Base-by-base conservation (phyloP, 176 grass and related monocot species). In the Otatea glauca region DNA sequence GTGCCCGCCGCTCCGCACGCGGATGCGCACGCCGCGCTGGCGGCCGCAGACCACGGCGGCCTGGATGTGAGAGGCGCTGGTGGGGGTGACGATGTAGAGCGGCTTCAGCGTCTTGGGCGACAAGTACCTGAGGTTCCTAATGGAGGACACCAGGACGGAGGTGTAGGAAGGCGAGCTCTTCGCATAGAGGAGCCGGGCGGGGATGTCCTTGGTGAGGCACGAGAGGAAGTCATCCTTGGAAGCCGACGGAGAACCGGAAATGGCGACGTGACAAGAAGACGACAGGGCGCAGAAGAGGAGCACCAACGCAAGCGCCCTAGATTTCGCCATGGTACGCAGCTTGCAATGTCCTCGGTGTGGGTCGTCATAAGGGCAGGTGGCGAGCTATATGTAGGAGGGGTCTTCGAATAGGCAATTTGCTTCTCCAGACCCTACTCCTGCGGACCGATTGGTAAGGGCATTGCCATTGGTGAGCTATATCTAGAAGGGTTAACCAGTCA, bases 1-100 rank as follows among this genome's bases (percentile, higher is more conserved):
- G 55, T 96, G 94, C 1, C 94, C 92, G 8, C 87, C 92, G 51
- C 92, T 94, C 38, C 92, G 74, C 37, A 94, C 87, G 51, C 85
- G 87, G 78, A 97, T 61, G 25, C 17, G 65, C 1, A 91, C 43
- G 59, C 53, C 58, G 10, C 88, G 18, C 0, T 74, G 65, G 29
- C 80, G 81, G 69, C 92, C 69, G 76, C 88, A 91, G 38, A 47
- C 5, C 21, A 91, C 74, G 17, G 82, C 70, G 16, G 72, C 69
- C 82, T 90, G 88, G 72, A 90, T 77, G 18, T 93, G 88, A 5
- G 63, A 29, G 23, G n/a, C 42, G 11, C 51, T 21, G 11, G 76
- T 85, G 9, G 88, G 91, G 10, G 85, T 75, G 66, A 93, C 24
- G 71, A 93, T 86, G 73, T 82, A 60, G 18, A 90, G 12, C 2